These are phyloP conservation scores for Trametes elegans DNA, from an alignment of 768 basidiomycete species.

Conservation along the genomic window DNA sequence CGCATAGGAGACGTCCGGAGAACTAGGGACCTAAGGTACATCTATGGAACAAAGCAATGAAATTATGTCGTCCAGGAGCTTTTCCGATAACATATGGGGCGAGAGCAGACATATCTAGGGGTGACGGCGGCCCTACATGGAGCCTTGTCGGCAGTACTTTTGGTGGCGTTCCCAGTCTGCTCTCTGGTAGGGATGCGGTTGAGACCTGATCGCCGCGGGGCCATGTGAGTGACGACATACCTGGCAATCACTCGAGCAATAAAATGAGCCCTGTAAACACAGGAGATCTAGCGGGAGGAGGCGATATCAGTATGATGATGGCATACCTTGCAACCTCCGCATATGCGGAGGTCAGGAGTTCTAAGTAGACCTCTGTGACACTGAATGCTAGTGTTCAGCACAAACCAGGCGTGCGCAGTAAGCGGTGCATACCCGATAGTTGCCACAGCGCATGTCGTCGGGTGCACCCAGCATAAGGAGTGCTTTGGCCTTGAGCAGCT, in stretches of 20 bases:
- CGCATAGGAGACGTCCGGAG: not conserved
- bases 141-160: not conserved
- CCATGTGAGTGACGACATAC: too few species aligned
- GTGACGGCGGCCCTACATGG: not conserved
- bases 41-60: not conserved
- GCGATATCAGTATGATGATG: too few species aligned
- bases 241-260: constrained; percentile 18
- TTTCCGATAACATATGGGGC: not conserved
- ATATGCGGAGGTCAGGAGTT: constrained; percentile 10
- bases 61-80: not conserved
- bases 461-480: constrained; percentile 30
- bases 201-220: too few species aligned
- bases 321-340: constrained; percentile 17
- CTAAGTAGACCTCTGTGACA: constrained; percentile 6
- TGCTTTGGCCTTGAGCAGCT: constrained; percentile 32
- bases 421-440: constrained; percentile 22
- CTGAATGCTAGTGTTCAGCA: not conserved
- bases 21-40: not conserved
- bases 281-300: not conserved
- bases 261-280: constrained; percentile 6
- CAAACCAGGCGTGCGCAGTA: too few species aligned
- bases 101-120: not conserved
- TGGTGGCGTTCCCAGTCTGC: constrained; percentile 12
- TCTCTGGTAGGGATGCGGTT: not conserved
- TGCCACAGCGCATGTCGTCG: constrained; percentile 30